Conservation (phyloP, 352 stramenopile genomes). For the Aphanomyces stellatus region DNA sequence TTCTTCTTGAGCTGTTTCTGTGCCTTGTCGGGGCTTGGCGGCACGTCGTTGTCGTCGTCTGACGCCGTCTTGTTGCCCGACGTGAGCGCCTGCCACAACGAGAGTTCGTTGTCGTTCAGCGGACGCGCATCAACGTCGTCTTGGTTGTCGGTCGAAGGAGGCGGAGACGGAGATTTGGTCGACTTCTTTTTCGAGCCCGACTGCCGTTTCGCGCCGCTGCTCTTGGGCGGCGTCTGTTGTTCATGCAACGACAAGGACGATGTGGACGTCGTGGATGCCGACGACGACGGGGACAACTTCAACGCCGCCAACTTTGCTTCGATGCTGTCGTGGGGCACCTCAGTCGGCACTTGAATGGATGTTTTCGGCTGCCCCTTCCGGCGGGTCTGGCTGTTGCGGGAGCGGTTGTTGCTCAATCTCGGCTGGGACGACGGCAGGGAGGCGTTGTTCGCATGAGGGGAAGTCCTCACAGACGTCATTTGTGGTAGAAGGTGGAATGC, state of each 20-base stretch:
- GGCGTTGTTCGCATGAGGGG: too few species aligned
- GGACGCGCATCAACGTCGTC: not conserved
- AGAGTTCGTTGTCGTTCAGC: constrained; percentile 7
- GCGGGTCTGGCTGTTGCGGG: too few species aligned
- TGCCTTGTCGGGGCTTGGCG: not conserved
- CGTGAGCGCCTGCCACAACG: constrained; percentile 4
- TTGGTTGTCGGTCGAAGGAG: too few species aligned
- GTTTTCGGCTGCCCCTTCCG: not conserved
- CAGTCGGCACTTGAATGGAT: not conserved
- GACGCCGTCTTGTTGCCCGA: not conserved
- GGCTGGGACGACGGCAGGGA: too few species aligned
- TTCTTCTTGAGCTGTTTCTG: not conserved
- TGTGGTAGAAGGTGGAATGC: not conserved
- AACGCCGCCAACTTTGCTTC: not conserved
- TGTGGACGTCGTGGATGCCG: not conserved
- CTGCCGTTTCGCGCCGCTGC: too few species aligned
- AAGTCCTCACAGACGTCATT: not conserved
- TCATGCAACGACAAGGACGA: not conserved
- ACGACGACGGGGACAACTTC: constrained; percentile 3
- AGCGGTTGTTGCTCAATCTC: too few species aligned
- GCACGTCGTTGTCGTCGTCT: too few species aligned
- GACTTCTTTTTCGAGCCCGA: not conserved
- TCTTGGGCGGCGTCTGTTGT: not conserved
- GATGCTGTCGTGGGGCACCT: not conserved
- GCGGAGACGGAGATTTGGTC: too few species aligned